A percentile compares a stretch with the other conserved stretches of the same genome.
Conservation (phyloP, 192 early-diverging fungal species). For the Funneliformis geosporum region DNA sequence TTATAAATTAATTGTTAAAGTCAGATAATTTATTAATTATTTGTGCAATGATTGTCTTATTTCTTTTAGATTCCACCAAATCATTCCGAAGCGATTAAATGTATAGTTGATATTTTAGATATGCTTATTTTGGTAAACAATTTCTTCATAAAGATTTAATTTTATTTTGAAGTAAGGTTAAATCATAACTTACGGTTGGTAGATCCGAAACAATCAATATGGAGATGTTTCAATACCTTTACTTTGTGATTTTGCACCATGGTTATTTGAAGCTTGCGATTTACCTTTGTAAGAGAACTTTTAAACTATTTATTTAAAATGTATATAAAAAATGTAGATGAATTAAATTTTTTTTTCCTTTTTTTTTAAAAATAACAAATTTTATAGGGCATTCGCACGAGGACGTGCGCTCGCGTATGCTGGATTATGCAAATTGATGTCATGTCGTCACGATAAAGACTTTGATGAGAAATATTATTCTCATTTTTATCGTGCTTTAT, state of each 20-base stretch:
- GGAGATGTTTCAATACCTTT: constrained; percentile 58
- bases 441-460: constrained; percentile 68
- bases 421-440: constrained; percentile 76
- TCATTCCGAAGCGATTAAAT: constrained; percentile 65
- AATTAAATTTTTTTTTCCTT: not conserved
- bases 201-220: constrained; percentile 61
- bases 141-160: constrained; percentile 16
- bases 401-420: constrained; percentile 70
- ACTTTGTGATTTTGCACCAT: constrained; percentile 73
- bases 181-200: not conserved
- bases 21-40: not conserved
- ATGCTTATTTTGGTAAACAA: constrained; percentile 51
- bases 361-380: not conserved
- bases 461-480: constrained; percentile 57
- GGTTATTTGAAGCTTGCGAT: constrained; percentile 76
- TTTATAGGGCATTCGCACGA: constrained; percentile 59
- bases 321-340: no score
- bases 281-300: constrained; percentile 50
- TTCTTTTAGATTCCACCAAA: constrained; percentile 52
- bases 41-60: not conserved
- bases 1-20: no score
- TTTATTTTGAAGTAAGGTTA: constrained; percentile 8
- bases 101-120: constrained; percentile 69
- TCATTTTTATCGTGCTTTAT: constrained; percentile 63
- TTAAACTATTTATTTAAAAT: no score